phyloP scores from a whole-genome alignment of 1,284 basidiomycete species.

The Tylopilus sp. region DNA sequence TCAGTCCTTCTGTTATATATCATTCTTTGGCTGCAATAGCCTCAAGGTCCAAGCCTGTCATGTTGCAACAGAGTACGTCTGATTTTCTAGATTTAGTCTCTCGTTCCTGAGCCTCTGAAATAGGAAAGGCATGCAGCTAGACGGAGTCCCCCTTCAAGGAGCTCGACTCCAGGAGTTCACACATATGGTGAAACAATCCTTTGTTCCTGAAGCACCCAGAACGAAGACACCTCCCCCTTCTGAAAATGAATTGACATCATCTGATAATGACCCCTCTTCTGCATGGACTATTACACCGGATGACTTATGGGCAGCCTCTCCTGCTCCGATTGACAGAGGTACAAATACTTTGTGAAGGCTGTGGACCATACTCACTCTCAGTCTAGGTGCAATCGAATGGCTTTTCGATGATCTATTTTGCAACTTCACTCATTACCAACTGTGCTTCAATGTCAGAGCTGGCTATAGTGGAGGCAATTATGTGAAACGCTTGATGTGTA shows the following conservation, averaged over 20 bases:
- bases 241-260: neutral
- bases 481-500: neutral
- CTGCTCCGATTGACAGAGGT: neutral
- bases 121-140: neutral
- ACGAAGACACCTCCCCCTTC: neutral
- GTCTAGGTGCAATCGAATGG: neutral
- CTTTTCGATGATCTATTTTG: neutral
- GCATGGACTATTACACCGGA: neutral
- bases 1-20: neutral
- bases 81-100: neutral
- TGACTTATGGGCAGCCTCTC: neutral
- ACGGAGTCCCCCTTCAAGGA: neutral
- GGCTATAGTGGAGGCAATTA: neutral
- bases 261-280: neutral
- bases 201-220: neutral
- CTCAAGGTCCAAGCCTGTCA: neutral
- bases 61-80: neutral
- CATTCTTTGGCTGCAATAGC: neutral
- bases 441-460: neutral
- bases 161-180: neutral
- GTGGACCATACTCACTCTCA: neutral
- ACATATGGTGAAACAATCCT: neutral
- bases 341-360: neutral
- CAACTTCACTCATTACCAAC: neutral
- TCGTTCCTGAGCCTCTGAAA: neutral